Evolutionary conservation across 768 basidiomycete species (phyloP), one percentile per base, ranked within the genome.

Genomic region (Leucosporidium creatinivorum): DNA sequence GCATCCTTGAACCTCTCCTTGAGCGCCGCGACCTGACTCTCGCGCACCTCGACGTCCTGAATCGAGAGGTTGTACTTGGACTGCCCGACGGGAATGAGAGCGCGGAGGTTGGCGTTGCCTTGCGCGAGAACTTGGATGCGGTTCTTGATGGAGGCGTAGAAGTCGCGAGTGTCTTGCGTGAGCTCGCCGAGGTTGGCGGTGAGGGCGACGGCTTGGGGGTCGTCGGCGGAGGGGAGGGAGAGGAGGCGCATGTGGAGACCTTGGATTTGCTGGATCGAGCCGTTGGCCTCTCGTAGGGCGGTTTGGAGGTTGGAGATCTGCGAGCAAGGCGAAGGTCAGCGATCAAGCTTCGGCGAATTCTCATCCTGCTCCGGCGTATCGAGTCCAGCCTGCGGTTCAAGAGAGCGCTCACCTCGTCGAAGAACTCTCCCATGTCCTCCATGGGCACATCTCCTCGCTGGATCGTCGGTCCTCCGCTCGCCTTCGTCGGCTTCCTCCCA

Each of bases 1-100:
- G 79, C 68, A 15, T 77, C 74, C 61, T 77, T 77, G 75, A 81
- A 79, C 31, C 79, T 75, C 50, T 75, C 77, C 77, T 81, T 81
- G 70, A 78, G 75, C 47, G 73, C 76, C 54, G 76, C 74, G 60
- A 78, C 77, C 48, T 70, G 73, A 61, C 65, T 57, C 59, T 69
- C 54, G 18, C 70, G 60, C 0, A 68, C 61, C 5, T 59, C 28
- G 28, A 68, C 62, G 54, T 75, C 74, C 3, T 60, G 58, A 12
- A 62, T 21, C 15, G 73, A 49, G 51, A 67, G 63, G 30, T 51
- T 31, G 59, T 59, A 54, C 44, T 25, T 15, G 26, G 66, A 67
- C 23, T 67, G 69, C 3, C 75, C 75, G 55, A 51, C 58, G 21
- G 73, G 72, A 44, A 78, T 77, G 61, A 74, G 69, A 21, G 57